Evolutionary conservation across 495 filamentous ascomycete genomes (phyloP), one percentile per base, ranked within the genome.

Genomic region (Xylaria palmicola): DNA sequence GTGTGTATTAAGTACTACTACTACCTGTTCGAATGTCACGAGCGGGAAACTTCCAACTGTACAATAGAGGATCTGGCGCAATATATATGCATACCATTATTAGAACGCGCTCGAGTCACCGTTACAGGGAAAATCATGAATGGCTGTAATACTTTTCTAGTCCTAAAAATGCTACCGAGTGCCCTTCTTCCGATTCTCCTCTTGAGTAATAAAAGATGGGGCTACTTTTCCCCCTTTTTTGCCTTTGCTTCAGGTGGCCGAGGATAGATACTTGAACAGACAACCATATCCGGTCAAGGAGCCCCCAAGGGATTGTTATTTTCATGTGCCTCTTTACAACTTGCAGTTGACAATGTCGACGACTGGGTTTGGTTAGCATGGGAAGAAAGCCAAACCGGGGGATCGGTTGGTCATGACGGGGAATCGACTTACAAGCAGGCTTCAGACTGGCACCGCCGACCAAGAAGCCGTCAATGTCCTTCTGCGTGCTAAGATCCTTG

Each of bases 371-470:
- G n/a, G 62, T 77, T 51, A 76, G 70, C 60, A 64, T 60, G 15
- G 17, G 30, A 20, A 51, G 8, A 34, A 36, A 44, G 34, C 39
- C 39, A 5, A 5, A 53, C 36, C 39, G 4, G 8, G 36, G 17
- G 48, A 29, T 15, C n/a, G n/a, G n/a, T n/a, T n/a, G n/a, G 37
- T 15, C 17, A 12, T 9, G 0, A 36, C 32, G 22, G n/a, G 19
- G 40, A 26, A 43, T 24, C 26, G 71, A 88, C 91, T 82, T 78
- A 93, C 91, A 97, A 67, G 93, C 94, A 68, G 94, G 94, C 86
- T 98, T 98, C 81, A 98, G 85, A 79, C 91, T 96, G 66, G 94
- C 94, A 77, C 94, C 94, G 68, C 94, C 94, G 71, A 98, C 94
- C 68, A 98, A 85, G 84, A 98, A 98, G 20, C 94, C 94, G 76